Percentiles rank a stretch among this genome's conserved stretches.
Conservation (phyloP, 23 red algal genomes). For the Gracilaria domingensis region DNA sequence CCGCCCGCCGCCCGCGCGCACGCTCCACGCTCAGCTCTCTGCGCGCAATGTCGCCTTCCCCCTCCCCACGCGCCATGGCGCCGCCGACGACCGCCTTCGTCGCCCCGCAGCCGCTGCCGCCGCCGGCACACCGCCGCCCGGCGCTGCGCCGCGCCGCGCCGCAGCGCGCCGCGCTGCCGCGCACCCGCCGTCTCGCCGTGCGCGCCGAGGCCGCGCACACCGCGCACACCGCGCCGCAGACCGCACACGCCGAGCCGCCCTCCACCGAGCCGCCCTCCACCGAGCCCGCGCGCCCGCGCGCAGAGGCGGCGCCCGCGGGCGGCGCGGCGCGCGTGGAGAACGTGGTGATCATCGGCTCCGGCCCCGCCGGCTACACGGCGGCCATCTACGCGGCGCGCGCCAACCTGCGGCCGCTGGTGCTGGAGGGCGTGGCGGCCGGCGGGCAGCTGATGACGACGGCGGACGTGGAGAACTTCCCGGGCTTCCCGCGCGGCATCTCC, state of each 20-base stretch:
- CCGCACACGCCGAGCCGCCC: neutral
- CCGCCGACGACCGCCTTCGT: neutral
- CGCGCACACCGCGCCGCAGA: neutral
- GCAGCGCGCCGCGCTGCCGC: neutral
- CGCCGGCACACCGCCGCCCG: neutral
- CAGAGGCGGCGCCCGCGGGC: too few species aligned
- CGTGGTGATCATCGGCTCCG: constrained; percentile 89
- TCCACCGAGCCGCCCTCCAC: neutral
- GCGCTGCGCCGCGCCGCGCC: neutral
- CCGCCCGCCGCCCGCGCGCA: neutral
- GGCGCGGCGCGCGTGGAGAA: constrained; percentile 45
- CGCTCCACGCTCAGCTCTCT: neutral
- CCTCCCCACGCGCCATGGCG: too few species aligned
- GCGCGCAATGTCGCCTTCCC: neutral
- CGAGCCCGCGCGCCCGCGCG: neutral
- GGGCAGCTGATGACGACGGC: constrained; percentile 92
- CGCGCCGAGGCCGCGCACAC: neutral
- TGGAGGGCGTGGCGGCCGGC: constrained; percentile 85
- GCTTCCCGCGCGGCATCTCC: constrained; percentile 86
- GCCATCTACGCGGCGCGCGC: constrained; percentile 96
- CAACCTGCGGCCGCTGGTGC: constrained; percentile 80
- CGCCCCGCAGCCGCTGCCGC: neutral
- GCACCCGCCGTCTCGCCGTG: neutral
- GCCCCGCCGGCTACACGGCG: constrained; percentile 91
- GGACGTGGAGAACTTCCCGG: constrained; percentile 93